A percentile compares a stretch with the other conserved stretches of the same genome.
phyloP scores from a whole-genome alignment of 352 stramenopile species.

The Phytophthora tentaculata region DNA sequence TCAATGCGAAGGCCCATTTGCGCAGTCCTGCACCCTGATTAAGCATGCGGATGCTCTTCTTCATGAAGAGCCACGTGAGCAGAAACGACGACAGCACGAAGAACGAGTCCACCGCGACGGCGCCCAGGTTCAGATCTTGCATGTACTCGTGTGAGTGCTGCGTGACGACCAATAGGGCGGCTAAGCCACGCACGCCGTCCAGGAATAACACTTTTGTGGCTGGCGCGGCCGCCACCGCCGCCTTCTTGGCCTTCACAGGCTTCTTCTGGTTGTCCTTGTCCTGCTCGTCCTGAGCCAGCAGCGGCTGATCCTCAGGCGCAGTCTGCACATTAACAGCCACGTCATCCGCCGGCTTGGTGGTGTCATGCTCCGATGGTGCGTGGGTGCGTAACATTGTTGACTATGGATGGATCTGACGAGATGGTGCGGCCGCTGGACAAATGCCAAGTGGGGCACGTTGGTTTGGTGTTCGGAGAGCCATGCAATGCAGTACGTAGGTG shows the following conservation, averaged over 20 bases:
- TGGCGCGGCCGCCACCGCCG: constrained; percentile 12
- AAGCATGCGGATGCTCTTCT: constrained; percentile 43
- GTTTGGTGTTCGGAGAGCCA: constrained; percentile 27
- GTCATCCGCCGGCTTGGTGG: not conserved
- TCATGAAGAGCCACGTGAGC: constrained; percentile 62
- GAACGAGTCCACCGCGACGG: constrained; percentile 52
- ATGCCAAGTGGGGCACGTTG: constrained; percentile 15
- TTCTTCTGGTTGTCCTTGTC: constrained; percentile 34
- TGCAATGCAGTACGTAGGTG: constrained; percentile 14
- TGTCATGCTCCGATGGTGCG: constrained; percentile 11
- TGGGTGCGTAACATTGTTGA: constrained; percentile 23
- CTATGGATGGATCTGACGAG: not conserved
- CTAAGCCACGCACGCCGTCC: constrained; percentile 42
- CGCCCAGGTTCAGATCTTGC: constrained; percentile 43
- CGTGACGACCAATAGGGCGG: constrained; percentile 36
- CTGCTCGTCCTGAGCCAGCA: constrained; percentile 24
- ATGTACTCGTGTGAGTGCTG: constrained; percentile 50
- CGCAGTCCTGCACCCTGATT: constrained; percentile 24
- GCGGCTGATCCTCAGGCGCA: constrained; percentile 21
- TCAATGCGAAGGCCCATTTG: constrained; percentile 41
- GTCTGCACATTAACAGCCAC: constrained; percentile 23
- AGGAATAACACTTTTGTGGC: constrained; percentile 46
- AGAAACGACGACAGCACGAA: constrained; percentile 65
- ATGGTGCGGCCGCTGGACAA: constrained; percentile 4
- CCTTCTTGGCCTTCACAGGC: constrained; percentile 31